Percentiles rank a stretch among this genome's conserved stretches.
These are phyloP conservation scores for Globisporangium ultimum DNA, from an alignment of 352 stramenopile species.

Conservation along the genomic window DNA sequence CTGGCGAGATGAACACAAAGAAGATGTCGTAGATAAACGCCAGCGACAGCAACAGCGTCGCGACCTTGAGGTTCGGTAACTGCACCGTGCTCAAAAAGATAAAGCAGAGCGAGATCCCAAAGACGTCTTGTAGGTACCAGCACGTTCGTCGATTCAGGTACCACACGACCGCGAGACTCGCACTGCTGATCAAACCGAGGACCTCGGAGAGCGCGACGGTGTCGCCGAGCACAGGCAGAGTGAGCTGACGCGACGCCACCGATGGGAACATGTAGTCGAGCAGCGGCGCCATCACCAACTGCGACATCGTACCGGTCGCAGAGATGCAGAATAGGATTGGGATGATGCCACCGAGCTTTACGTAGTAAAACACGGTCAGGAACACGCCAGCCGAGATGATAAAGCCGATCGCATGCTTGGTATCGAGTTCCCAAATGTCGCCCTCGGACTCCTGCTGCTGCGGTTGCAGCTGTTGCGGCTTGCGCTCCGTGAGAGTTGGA, in stretches of 20 bases:
- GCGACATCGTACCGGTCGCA: constrained; percentile 39
- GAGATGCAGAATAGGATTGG: constrained; percentile 72
- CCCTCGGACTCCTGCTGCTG: constrained; percentile 11
- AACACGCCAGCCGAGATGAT: constrained; percentile 56
- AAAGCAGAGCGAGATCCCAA: constrained; percentile 92
- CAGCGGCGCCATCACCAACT: constrained; percentile 45
- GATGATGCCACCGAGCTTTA: constrained; percentile 54
- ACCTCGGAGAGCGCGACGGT: constrained; percentile 46
- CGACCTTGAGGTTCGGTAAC: constrained; percentile 90
- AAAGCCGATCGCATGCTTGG: constrained; percentile 56
- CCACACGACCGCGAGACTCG: constrained; percentile 46
- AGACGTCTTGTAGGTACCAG: constrained; percentile 91
- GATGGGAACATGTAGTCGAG: constrained; percentile 32
- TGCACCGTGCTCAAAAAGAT: constrained; percentile 90
- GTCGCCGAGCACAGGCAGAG: constrained; percentile 32
- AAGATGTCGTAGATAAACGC: constrained; percentile 96
- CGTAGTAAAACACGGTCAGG: constrained; percentile 69
- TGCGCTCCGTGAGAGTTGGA: constrained; percentile 14
- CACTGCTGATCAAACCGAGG: constrained; percentile 34
- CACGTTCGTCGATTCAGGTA: constrained; percentile 56
- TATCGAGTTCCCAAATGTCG: constrained; percentile 62
- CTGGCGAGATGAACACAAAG: constrained; percentile 93
- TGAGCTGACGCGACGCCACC: constrained; percentile 32
- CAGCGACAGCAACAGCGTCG: constrained; percentile 84
- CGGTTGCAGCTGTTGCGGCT: constrained; percentile 19